Percentiles rank a stretch among this genome's conserved stretches.
Evolutionary conservation across 352 stramenopile genomes (phyloP).

Genomic region (Phytophthora podocarpi): DNA sequence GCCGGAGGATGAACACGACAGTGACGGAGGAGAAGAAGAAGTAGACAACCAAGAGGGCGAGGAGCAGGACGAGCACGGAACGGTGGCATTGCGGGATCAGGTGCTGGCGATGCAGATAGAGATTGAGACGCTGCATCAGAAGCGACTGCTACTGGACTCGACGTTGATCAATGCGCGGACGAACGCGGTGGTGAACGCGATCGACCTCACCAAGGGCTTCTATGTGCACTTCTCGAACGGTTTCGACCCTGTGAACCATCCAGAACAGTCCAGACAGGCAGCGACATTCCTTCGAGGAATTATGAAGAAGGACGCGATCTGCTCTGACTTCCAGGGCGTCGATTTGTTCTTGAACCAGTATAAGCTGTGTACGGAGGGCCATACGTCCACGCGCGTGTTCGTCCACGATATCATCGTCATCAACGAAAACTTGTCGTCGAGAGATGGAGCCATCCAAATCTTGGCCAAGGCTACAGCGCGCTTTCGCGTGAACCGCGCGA

Average conservation of each 20-base stretch:
- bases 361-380: constrained; percentile 34
- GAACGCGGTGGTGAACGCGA: constrained; percentile 41
- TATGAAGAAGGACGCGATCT: constrained; percentile 52
- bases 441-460: constrained; percentile 37
- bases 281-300: constrained; percentile 45
- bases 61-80: neutral
- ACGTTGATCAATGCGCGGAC: constrained; percentile 32
- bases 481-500: constrained; percentile 53
- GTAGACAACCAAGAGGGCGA: constrained; percentile 11
- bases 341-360: constrained; percentile 59
- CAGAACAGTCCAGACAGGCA: constrained; percentile 20
- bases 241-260: constrained; percentile 30
- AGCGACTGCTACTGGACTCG: constrained; percentile 44
- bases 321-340: constrained; percentile 61
- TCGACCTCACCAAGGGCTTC: constrained; percentile 42
- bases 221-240: constrained; percentile 53
- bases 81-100: constrained; percentile 13
- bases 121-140: constrained; percentile 41
- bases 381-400: constrained; percentile 38
- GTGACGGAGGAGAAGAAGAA: neutral
- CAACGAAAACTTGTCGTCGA: constrained; percentile 26
- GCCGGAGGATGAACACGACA: constrained; percentile 3
- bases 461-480: constrained; percentile 41
- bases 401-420: constrained; percentile 34
- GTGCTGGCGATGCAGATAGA: constrained; percentile 37